phyloP scores from a whole-genome alignment of 192 early-diverging fungal genomes.

The Coemansia sp. region DNA sequence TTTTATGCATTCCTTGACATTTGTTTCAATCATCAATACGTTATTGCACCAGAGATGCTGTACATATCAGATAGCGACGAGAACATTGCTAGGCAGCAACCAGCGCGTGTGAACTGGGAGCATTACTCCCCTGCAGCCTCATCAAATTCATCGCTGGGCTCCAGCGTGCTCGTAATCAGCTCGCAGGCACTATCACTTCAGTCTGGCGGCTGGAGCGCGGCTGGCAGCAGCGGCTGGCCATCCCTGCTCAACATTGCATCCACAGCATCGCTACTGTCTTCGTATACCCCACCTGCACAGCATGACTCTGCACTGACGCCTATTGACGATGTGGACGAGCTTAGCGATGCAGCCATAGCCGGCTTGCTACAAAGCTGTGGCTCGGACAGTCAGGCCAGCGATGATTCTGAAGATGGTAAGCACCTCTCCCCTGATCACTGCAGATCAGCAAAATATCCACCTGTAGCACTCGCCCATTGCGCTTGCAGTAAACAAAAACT shows the following conservation, averaged over 20 bases:
- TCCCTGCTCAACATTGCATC: slow-evolving; percentile 36
- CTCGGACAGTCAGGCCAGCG: too few species aligned
- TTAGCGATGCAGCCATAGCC: background rate
- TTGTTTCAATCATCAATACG: too few species aligned
- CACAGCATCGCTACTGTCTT: slow-evolving; percentile 31
- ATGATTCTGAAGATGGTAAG: too few species aligned
- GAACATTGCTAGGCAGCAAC: background rate
- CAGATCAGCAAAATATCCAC: too few species aligned
- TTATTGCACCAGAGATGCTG: background rate
- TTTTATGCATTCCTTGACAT: too few species aligned
- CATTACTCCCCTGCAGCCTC: slow-evolving; percentile 1
- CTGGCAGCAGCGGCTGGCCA: slow-evolving; percentile 41
- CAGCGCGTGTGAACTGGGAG: background rate
- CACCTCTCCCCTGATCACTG: too few species aligned
- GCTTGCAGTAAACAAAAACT: too few species aligned
- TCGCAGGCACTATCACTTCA: background rate
- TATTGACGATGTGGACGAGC: slow-evolving; percentile 32
- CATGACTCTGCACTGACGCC: background rate
- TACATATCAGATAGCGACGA: slow-evolving; percentile 4
- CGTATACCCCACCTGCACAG: slow-evolving; percentile 27
- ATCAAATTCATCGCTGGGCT: slow-evolving; percentile 19
- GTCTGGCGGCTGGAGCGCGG: background rate
- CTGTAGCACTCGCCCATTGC: too few species aligned
- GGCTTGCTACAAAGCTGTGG: too few species aligned
- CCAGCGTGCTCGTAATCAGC: slow-evolving; percentile 19